These are phyloP conservation scores for Rhododendron molle DNA, from an alignment of 148 eudicot species.

Conservation along the genomic window DNA sequence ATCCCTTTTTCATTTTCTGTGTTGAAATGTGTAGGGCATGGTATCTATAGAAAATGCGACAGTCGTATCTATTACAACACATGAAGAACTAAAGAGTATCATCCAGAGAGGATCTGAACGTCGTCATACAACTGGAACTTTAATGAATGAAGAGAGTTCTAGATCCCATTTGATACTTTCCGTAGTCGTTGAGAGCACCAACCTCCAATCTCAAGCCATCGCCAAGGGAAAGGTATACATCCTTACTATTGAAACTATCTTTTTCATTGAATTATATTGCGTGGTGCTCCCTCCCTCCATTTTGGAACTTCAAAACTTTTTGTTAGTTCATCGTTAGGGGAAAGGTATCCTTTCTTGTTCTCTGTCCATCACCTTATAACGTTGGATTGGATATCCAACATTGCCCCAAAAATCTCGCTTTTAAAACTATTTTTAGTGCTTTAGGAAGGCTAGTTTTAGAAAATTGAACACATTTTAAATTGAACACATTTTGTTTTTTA, in stretches of 20 bases:
- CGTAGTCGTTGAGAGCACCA: slow-evolving; percentile 82
- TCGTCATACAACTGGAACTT: slow-evolving; percentile 89
- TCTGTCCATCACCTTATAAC: background rate
- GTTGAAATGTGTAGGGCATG: slow-evolving; percentile 60
- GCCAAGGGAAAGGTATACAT: slow-evolving; percentile 86
- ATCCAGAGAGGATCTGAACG: slow-evolving; percentile 90
- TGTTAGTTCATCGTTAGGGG: background rate
- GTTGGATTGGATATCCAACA: background rate
- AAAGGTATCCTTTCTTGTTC: background rate
- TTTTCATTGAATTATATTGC: background rate
- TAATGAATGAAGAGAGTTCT: slow-evolving; percentile 97
- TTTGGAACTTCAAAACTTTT: background rate
- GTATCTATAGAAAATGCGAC: slow-evolving; percentile 90
- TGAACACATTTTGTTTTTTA: background rate
- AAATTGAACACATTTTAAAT: background rate
- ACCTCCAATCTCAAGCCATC: slow-evolving; percentile 90
- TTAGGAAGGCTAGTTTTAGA: background rate
- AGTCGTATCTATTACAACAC: slow-evolving; percentile 48
- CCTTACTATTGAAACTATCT: background rate
- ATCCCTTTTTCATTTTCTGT: background rate
- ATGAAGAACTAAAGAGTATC: slow-evolving; percentile 61
- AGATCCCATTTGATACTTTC: slow-evolving; percentile 94
- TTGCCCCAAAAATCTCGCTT: background rate
- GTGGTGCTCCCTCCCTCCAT: background rate
- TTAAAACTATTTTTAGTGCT: background rate